Evolutionary conservation across 2,329 filamentous ascomycete species (phyloP), one percentile per base, ranked within the genome.

Genomic region (Clonostachys chloroleuca): DNA sequence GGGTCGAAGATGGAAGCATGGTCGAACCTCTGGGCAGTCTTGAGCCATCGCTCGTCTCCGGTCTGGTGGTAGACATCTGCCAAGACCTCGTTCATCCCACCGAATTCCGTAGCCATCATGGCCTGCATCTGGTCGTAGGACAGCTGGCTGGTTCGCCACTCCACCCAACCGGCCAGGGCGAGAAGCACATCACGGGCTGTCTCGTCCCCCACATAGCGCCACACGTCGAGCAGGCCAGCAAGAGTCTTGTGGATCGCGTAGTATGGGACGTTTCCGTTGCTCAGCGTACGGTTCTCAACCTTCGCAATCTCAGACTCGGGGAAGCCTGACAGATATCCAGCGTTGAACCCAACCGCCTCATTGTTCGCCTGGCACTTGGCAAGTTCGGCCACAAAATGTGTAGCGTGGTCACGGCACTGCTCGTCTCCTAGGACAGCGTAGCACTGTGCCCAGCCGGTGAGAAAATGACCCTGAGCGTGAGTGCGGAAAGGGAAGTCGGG

Each of bases 161-260:
- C 72, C 2, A 78, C 75, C 75, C 75, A 78, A 0, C 59, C 60
- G 1, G 72, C 72, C 12, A 78, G 49, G 0, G 57, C 58, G 3
- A 77, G 59, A 13, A 78, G 58, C 0, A 74, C 73, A 3, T 68
- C 62, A 6, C 63, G 62, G 6, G 75, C 71, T 5, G 59, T 68
- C 1, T 58, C 53, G 52, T 74, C 68, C 3, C 69, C 72, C 12
- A 74, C 59, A 16, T 65, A 59, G 6, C 68, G 65, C 65, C 73
- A 78, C 4, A 74, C 70, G 42, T 79, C 75, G 2, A 78, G 66
- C 12, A 78, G 62, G 0, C 75, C 75, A 2, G 72, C 69, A 55
- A 78, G 66, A 2, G 71, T 76, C 61, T 78, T 79, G 59, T 79
- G 75, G n/a, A 78, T 63, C 18, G 69, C 68, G 49, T 79, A 79